Evolutionary conservation across 192 early-diverging fungal genomes (phyloP).

Genomic region (Coemansia sp.): DNA sequence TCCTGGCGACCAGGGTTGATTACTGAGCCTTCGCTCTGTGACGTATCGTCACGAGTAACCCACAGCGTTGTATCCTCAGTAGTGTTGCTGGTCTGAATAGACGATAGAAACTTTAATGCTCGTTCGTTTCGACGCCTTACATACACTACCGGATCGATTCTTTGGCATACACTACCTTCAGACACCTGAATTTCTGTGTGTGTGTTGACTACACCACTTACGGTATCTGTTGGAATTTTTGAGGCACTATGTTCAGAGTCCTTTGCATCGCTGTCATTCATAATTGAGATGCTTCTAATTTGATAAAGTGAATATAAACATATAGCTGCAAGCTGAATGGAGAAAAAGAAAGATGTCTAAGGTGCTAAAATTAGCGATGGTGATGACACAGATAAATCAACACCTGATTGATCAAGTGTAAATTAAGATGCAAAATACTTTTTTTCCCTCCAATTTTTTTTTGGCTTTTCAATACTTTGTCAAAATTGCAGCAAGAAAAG

Average conservation of each 20-base stretch:
- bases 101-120: constrained; percentile 31
- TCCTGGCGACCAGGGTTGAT: background rate
- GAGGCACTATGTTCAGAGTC: background rate
- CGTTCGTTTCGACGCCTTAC: constrained; percentile 31
- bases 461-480: too few relatives aligned
- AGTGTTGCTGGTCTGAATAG: constrained; percentile 38
- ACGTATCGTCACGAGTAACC: background rate
- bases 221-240: background rate
- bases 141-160: background rate
- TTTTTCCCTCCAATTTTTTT: background rate
- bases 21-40: background rate
- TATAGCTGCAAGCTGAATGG: background rate
- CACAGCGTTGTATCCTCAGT: constrained; percentile 5
- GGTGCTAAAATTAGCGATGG: too few relatives aligned
- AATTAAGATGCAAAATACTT: background rate
- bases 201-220: background rate
- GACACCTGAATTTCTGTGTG: background rate
- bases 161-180: background rate
- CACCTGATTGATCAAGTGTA: background rate
- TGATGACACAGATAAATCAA: too few relatives aligned
- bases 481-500: background rate
- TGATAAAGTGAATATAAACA: too few relatives aligned
- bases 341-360: too few relatives aligned
- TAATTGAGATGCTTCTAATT: background rate
- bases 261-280: background rate